Percentiles rank a stretch among this genome's conserved stretches.
phyloP scores from a whole-genome alignment of 2,329 filamentous ascomycete genomes.

The Proliferodiscus dingleyae region DNA sequence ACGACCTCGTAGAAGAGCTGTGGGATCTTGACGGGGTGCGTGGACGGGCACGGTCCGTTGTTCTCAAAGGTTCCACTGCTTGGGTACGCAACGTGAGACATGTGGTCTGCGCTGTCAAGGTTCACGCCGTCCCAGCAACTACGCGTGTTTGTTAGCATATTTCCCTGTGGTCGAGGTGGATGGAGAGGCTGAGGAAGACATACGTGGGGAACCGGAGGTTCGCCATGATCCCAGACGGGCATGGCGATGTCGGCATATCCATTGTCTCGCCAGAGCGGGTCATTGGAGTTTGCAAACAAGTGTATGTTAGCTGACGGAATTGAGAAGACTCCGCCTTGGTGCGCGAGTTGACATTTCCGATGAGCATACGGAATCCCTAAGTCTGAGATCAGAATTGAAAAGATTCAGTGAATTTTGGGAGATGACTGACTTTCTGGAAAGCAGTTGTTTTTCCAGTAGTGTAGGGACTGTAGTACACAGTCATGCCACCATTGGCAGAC shows the following conservation, averaged over 20 bases:
- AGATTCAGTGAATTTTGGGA: no score
- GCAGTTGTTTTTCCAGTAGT: not conserved
- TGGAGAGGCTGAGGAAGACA: no score
- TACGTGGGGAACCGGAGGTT: constrained; percentile 24
- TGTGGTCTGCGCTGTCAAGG: constrained; percentile 8
- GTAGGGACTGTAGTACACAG: not conserved
- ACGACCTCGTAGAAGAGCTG: constrained; percentile 46
- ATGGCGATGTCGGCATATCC: constrained; percentile 32
- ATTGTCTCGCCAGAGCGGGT: constrained; percentile 29
- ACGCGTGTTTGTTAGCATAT: not conserved
- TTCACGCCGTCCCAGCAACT: constrained; percentile 13
- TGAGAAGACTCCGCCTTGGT: not conserved
- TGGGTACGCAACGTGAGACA: constrained; percentile 22
- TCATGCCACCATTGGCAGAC: not conserved
- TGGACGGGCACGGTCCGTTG: constrained; percentile 12
- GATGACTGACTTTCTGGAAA: not conserved
- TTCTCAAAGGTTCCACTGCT: constrained; percentile 1
- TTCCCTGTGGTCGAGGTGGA: no score
- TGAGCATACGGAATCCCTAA: not conserved
- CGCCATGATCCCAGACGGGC: constrained; percentile 29
- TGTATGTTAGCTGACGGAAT: not conserved
- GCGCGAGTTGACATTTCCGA: not conserved
- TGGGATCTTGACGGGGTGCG: constrained; percentile 42
- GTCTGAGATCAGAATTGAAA: not conserved
- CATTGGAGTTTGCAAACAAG: not conserved